A percentile compares a stretch with the other conserved stretches of the same genome.
Evolutionary conservation across 2,329 filamentous ascomycete genomes (phyloP).

Genomic region (Dothistroma pini): DNA sequence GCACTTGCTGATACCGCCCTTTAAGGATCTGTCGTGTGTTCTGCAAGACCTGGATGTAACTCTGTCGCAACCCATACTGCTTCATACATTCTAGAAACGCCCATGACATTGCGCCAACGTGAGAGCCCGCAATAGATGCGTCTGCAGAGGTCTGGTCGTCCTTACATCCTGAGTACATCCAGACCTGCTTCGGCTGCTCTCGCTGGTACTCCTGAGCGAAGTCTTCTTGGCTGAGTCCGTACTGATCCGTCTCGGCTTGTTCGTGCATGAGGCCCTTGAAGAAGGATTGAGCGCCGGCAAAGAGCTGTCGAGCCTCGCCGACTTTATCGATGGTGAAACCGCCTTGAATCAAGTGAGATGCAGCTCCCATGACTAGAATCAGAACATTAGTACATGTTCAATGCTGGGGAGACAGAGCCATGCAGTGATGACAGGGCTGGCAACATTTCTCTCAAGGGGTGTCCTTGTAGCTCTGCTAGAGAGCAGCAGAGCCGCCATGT

Average conservation of each 20-base stretch:
- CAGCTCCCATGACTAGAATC: conserved; percentile 44
- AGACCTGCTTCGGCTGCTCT: conserved; percentile 46
- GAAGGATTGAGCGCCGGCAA: conserved; percentile 53
- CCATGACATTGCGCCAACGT: conserved; percentile 48
- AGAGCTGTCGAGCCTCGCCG: conserved; percentile 50
- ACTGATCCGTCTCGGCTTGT: conserved; percentile 40
- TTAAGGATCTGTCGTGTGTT: conserved; percentile 39
- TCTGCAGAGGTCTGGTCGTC: conserved; percentile 52
- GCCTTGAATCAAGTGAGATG: conserved; percentile 48
- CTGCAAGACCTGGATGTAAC: conserved; percentile 42
- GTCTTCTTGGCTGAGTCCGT: conserved; percentile 45
- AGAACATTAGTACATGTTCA: too few species aligned
- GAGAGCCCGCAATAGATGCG: conserved; percentile 44
- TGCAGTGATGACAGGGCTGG: too few species aligned
- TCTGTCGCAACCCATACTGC: conserved; percentile 32
- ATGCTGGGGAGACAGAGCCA: too few species aligned
- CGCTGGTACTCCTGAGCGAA: conserved; percentile 38
- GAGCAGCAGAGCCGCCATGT: too few species aligned
- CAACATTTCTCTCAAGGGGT: too few species aligned
- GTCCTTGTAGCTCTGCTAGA: too few species aligned
- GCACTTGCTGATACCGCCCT: conserved; percentile 43
- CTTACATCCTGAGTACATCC: conserved; percentile 50
- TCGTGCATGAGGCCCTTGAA: conserved; percentile 51
- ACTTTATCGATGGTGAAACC: conserved; percentile 47
- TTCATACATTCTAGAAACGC: conserved; percentile 47